These are phyloP conservation scores for Cyclocybe cylindracea DNA, from an alignment of 768 basidiomycete genomes.

Conservation along the genomic window DNA sequence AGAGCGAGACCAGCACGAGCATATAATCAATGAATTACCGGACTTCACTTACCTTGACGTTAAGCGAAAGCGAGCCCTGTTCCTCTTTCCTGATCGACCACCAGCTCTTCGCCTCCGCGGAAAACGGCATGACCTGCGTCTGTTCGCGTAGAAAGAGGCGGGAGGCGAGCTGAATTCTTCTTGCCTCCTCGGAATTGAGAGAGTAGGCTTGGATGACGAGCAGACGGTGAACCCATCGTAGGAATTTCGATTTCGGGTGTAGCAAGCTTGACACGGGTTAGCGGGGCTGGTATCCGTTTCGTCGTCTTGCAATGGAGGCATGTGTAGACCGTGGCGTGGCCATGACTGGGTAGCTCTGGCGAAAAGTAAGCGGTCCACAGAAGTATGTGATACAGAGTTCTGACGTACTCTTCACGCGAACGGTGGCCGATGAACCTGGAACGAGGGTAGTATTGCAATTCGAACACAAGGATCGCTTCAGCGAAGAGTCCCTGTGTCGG, in stretches of 20 bases:
- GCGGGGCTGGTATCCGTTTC: slow-evolving; percentile 70
- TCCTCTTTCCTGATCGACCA: slow-evolving; percentile 19
- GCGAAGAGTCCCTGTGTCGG: slow-evolving; percentile 64
- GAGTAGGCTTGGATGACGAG: neutral
- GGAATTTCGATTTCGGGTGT: neutral
- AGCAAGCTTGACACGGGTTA: neutral
- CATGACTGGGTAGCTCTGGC: slow-evolving; percentile 42
- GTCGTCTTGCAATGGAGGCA: slow-evolving; percentile 59
- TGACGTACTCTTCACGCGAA: slow-evolving; percentile 65
- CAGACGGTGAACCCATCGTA: neutral
- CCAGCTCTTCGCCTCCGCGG: slow-evolving; percentile 56
- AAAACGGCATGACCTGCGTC: slow-evolving; percentile 68
- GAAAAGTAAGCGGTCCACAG: neutral
- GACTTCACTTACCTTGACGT: neutral
- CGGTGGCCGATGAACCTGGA: slow-evolving; percentile 64
- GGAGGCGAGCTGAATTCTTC: slow-evolving; percentile 35
- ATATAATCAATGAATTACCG: too few species aligned
- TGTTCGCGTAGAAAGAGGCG: slow-evolving; percentile 61
- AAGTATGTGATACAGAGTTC: neutral
- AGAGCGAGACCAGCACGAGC: too few species aligned
- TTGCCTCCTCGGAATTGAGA: slow-evolving; percentile 6
- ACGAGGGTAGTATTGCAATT: slow-evolving; percentile 64
- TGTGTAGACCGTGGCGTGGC: slow-evolving; percentile 56
- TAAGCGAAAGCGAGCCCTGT: slow-evolving; percentile 15
- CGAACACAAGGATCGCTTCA: slow-evolving; percentile 83